These are phyloP conservation scores for Plasmopara muralis DNA, from an alignment of 352 stramenopile genomes.

Conservation along the genomic window DNA sequence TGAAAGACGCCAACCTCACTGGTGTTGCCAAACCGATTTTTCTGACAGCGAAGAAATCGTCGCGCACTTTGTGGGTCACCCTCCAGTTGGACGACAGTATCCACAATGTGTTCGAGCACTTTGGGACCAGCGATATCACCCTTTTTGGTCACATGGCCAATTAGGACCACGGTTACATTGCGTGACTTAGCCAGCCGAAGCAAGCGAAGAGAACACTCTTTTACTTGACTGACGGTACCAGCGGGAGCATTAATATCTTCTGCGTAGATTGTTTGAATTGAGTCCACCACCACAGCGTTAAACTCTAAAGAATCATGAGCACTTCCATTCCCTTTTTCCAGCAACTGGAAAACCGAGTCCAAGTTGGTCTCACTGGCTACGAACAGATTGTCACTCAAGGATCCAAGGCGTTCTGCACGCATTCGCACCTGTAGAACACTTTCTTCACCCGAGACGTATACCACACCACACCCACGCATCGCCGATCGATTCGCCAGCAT, in stretches of 20 bases:
- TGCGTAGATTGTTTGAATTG: slow-evolving; percentile 95
- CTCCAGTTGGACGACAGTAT: slow-evolving; percentile 95
- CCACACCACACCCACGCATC: slow-evolving; percentile 47
- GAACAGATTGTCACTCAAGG: slow-evolving; percentile 56
- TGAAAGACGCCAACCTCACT: slow-evolving; percentile 95
- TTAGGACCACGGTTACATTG: slow-evolving; percentile 89
- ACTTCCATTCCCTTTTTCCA: slow-evolving; percentile 28
- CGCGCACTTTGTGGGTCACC: slow-evolving; percentile 77
- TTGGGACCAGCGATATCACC: slow-evolving; percentile 94
- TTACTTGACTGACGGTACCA: slow-evolving; percentile 90
- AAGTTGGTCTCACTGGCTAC: slow-evolving; percentile 84
- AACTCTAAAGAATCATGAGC: slow-evolving; percentile 24
- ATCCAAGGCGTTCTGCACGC: slow-evolving; percentile 81
- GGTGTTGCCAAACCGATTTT: slow-evolving; percentile 95
- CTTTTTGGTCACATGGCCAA: slow-evolving; percentile 96
- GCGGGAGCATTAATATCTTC: slow-evolving; percentile 74
- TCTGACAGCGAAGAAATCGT: slow-evolving; percentile 90
- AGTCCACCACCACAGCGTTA: slow-evolving; percentile 90
- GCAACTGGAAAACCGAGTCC: slow-evolving; percentile 57
- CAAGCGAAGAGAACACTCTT: slow-evolving; percentile 92
- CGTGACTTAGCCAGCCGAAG: slow-evolving; percentile 91
- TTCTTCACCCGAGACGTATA: slow-evolving; percentile 97
- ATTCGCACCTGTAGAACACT: slow-evolving; percentile 94
- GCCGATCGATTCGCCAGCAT: slow-evolving; percentile 46
- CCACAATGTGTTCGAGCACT: slow-evolving; percentile 87